Evolutionary conservation across 371 early-diverging fungal species (phyloP), one percentile per base, ranked within the genome.

Genomic region (Chytridium lagenaria): DNA sequence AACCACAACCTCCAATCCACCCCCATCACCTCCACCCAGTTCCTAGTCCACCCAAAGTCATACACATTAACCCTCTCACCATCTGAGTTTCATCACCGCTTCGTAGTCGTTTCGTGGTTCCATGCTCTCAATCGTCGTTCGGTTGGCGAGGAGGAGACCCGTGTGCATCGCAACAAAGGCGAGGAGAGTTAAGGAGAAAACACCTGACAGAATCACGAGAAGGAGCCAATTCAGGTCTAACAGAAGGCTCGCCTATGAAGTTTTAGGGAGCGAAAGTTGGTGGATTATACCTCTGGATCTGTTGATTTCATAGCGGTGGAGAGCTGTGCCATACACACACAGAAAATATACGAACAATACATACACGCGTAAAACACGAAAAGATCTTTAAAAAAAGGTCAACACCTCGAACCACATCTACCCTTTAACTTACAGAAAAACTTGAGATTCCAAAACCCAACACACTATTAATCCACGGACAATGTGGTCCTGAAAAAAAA

Each of bases 361-460:
- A 87, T n/a, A 0, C 80, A 70, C 37, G 81, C 82, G 77, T 89
- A 90, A 0, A 85, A 50, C 28, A 92, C 59, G 73, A 91, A 92
- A 12, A 89, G 76, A 65, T 65, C 70, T 72, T n/a, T n/a, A n/a
- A n/a, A n/a, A n/a, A n/a, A n/a, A n/a, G n/a, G n/a, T n/a, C n/a
- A n/a, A n/a, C n/a, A n/a, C n/a, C n/a, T n/a, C n/a, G n/a, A n/a
- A n/a, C n/a, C n/a, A n/a, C n/a, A n/a, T n/a, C n/a, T n/a, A n/a
- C n/a, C n/a, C n/a, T n/a, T n/a, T 23, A 19, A 75, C 78, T 68
- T 57, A 78, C 86, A 87, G 80, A 93, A 93, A 72, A 79, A 84
- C 77, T 91, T 92, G 73, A 89, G 85, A 69, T 92, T 93, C 39
- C 73, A 66, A 71, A 83, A 90, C 0, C 93, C 93, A 5, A 93